Evolutionary conservation across 208 protist genomes (phyloP).

Genomic region (Blechomonas ayalai): DNA sequence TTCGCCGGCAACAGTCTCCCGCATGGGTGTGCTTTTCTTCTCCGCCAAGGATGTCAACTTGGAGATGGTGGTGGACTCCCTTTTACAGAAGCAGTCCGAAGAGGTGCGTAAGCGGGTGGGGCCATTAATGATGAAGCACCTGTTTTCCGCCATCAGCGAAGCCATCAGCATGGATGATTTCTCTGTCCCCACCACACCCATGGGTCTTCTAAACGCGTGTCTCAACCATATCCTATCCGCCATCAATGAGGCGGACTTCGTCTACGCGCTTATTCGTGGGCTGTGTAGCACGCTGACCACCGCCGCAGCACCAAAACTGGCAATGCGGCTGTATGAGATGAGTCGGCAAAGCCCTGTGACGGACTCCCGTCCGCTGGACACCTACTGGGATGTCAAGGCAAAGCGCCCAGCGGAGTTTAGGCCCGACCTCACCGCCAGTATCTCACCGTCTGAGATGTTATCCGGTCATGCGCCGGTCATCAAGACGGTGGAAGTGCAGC

Average conservation of each 20-base stretch:
- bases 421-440: slow-evolving; percentile 34
- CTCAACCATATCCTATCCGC: slow-evolving; percentile 53
- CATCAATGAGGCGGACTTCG: slow-evolving; percentile 63
- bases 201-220: slow-evolving; percentile 86
- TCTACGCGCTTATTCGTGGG: slow-evolving; percentile 57
- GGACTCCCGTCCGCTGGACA: slow-evolving; percentile 80
- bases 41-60: slow-evolving; percentile 92
- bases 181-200: slow-evolving; percentile 81
- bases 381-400: slow-evolving; percentile 59
- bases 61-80: slow-evolving; percentile 76
- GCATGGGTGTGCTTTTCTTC: slow-evolving; percentile 95
- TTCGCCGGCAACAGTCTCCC: slow-evolving; percentile 98
- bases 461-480: slow-evolving; percentile 54
- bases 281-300: slow-evolving; percentile 46
- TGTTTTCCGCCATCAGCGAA: slow-evolving; percentile 68
- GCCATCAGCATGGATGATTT: slow-evolving; percentile 59
- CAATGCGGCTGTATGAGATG: slow-evolving; percentile 74
- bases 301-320: slow-evolving; percentile 52
- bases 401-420: slow-evolving; percentile 54
- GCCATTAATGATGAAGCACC: slow-evolving; percentile 78
- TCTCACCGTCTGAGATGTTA: slow-evolving; percentile 55
- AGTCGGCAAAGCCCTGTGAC: slow-evolving; percentile 65
- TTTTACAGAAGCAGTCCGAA: slow-evolving; percentile 38
- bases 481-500: slow-evolving; percentile 91
- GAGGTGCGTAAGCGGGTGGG: slow-evolving; percentile 30